Evolutionary conservation across 1,284 basidiomycete species (phyloP).

Genomic region (Hymenochaete sp.): DNA sequence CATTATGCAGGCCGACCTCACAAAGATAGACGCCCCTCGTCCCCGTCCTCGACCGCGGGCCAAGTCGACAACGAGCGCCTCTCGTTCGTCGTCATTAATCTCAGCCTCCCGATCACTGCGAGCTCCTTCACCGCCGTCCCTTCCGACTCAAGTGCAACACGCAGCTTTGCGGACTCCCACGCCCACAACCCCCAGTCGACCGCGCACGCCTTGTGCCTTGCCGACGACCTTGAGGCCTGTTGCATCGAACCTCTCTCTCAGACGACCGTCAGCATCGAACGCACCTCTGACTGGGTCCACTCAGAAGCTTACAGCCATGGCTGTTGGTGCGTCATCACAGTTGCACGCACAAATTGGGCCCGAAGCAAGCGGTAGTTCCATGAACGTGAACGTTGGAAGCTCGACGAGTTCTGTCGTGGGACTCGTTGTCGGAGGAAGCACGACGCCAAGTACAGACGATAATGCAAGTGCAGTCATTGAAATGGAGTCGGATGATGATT

Average conservation of each 20-base stretch:
- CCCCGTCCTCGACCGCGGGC: no score
- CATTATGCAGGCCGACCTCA: no score
- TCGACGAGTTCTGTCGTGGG: constrained; percentile 53
- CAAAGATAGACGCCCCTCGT: no score
- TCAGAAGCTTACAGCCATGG: constrained; percentile 11
- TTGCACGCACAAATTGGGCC: background rate
- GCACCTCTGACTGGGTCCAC: constrained; percentile 1
- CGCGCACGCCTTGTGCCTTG: no score
- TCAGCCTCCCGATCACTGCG: no score
- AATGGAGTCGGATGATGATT: constrained; percentile 52
- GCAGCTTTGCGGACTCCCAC: no score
- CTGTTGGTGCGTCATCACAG: constrained; percentile 4
- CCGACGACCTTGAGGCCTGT: constrained; percentile 7
- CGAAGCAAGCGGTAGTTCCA: background rate
- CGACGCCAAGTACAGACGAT: constrained; percentile 38
- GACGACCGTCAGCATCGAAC: constrained; percentile 1
- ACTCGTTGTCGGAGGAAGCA: constrained; percentile 57
- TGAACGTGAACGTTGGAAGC: constrained; percentile 1
- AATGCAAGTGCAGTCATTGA: constrained; percentile 33
- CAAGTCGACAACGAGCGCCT: no score
- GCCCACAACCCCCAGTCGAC: no score
- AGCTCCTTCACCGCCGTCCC: no score
- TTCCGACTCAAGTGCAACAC: no score
- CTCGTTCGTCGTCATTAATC: no score
- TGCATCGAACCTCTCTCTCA: constrained; percentile 7